Conservation (phyloP, 1,284 basidiomycete genomes). For the Cryptococcus wingfieldii region DNA sequence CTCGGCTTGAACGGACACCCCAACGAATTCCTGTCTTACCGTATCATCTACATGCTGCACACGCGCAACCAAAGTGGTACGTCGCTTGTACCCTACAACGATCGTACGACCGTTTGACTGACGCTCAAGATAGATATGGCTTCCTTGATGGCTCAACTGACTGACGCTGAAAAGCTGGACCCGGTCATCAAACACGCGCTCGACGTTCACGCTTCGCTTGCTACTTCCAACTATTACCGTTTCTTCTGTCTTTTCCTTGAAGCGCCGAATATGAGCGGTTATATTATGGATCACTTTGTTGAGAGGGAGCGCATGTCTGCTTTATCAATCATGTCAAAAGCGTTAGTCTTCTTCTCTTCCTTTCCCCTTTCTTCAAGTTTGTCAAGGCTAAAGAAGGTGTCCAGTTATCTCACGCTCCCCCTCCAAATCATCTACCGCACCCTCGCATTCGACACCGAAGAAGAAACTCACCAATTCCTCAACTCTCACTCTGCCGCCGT, state of each 20-base stretch:
- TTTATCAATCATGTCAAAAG: conserved; percentile 83
- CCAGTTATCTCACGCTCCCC: conserved; percentile 74
- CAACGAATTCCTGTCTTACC: conserved; percentile 95
- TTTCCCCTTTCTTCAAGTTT: not conserved
- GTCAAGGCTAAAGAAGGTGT: not conserved
- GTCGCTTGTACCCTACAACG: conserved; percentile 26
- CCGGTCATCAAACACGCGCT: conserved; percentile 82
- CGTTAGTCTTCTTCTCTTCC: conserved; percentile 57
- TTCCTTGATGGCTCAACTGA: conserved; percentile 91
- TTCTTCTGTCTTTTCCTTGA: conserved; percentile 80
- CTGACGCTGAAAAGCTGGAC: conserved; percentile 76
- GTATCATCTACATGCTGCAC: conserved; percentile 91
- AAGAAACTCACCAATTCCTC: conserved; percentile 68
- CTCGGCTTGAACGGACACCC: conserved; percentile 83
- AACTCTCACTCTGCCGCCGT: conserved; percentile 62
- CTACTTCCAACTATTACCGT: conserved; percentile 89
- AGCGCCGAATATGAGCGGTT: conserved; percentile 95
- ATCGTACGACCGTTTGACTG: not conserved
- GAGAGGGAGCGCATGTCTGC: conserved; percentile 84
- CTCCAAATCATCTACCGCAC: conserved; percentile 72
- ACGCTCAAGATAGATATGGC: conserved; percentile 70
- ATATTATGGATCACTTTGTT: conserved; percentile 99
- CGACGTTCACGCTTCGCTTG: conserved; percentile 76
- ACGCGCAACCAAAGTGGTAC: conserved; percentile 88
- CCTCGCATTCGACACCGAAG: conserved; percentile 72